Evolutionary conservation across 2,329 filamentous ascomycete genomes (phyloP).

Genomic region (Pyricularia sp.): DNA sequence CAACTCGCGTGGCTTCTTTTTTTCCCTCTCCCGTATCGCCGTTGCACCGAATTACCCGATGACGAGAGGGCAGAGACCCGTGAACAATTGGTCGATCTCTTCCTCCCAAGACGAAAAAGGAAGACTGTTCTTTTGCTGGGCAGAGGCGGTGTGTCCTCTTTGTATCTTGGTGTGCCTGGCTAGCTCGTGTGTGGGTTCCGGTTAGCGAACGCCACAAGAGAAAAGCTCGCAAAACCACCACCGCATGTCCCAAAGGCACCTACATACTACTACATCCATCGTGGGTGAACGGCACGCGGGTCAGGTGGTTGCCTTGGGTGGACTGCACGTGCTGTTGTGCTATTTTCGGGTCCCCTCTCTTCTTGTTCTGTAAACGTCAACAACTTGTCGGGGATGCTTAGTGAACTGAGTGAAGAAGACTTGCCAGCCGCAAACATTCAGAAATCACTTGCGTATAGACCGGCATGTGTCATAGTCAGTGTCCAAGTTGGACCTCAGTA

Average conservation of each 20-base stretch:
- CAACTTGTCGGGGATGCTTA: not conserved
- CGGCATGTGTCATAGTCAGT: not conserved
- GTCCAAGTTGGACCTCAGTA: not conserved
- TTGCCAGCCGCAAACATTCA: not conserved
- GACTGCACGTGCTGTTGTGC: not conserved
- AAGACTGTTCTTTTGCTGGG: not conserved
- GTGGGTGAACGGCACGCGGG: not conserved
- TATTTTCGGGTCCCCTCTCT: not conserved
- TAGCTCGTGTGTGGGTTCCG: not conserved
- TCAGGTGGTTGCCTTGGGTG: not conserved
- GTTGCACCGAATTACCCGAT: not conserved
- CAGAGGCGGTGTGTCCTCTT: not conserved
- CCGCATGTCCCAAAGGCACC: too few species aligned
- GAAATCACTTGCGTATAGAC: not conserved
- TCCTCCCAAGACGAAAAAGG: not conserved
- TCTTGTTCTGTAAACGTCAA: not conserved
- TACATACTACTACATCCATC: not conserved
- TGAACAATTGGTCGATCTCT: not conserved
- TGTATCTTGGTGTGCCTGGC: not conserved
- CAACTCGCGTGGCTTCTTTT: not conserved
- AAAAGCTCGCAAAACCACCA: not conserved
- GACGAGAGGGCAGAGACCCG: not conserved
- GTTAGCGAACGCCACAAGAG: not conserved
- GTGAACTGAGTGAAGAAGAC: not conserved
- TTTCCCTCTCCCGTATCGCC: not conserved